Conservation (phyloP, 306 rosid species). For the Biancaea sappan region DNA sequence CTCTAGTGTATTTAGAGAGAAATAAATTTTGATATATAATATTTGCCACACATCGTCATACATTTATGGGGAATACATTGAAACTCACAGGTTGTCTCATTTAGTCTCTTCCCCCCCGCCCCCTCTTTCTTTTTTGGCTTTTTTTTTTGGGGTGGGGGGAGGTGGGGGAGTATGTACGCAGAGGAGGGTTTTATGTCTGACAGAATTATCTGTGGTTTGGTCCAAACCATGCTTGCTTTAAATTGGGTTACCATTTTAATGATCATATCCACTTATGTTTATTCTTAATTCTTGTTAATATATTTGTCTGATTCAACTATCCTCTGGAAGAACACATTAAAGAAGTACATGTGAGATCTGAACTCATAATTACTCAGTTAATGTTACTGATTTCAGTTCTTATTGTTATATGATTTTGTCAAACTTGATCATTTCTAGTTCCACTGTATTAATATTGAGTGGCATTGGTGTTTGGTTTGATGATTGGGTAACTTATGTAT, state of each 20-base stretch:
- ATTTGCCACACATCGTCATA: background rate
- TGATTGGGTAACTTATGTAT: background rate
- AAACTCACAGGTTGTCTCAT: background rate
- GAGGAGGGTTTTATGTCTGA: background rate
- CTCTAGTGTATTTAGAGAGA: background rate
- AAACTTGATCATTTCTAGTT: background rate
- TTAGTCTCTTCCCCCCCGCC: too few relatives aligned
- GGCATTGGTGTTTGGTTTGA: background rate
- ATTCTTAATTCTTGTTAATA: background rate
- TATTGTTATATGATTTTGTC: background rate
- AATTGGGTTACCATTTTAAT: background rate
- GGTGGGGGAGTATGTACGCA: too few relatives aligned
- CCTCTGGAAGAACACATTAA: background rate
- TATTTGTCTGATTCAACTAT: background rate
- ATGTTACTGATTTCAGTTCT: background rate
- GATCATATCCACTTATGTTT: background rate
- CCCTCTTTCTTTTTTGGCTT: too few relatives aligned
- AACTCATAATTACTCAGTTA: background rate
- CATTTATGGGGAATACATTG: background rate
- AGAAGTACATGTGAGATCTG: background rate
- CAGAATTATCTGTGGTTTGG: background rate
- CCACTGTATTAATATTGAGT: background rate
- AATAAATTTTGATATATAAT: background rate
- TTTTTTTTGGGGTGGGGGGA: background rate
- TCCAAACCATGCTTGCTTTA: background rate